Percentiles rank a stretch among this genome's conserved stretches.
Conservation (phyloP, 768 basidiomycete genomes). For the Suillus spraguei region DNA sequence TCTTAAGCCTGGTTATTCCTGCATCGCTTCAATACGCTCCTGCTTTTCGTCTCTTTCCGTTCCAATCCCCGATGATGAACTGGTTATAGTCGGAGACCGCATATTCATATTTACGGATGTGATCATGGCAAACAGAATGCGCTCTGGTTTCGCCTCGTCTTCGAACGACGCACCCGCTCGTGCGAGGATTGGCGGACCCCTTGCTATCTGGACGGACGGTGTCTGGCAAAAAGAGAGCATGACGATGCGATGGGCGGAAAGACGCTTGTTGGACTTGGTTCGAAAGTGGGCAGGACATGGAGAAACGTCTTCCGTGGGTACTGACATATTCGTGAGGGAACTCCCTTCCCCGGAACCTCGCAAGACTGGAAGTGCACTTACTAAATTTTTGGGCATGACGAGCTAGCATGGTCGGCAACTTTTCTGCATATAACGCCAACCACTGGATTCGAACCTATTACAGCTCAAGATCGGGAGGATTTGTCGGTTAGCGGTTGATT, state of each 20-base stretch:
- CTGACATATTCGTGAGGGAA: not conserved
- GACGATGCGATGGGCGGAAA: conserved; percentile 63
- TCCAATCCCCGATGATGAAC: conserved; percentile 61
- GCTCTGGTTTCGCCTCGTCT: conserved; percentile 22
- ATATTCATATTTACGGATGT: conserved; percentile 94
- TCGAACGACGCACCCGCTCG: conserved; percentile 10
- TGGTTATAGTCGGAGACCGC: conserved; percentile 90
- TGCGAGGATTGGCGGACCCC: conserved; percentile 41
- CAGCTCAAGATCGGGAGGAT: not conserved
- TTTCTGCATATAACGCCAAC: not conserved
- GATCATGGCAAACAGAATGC: conserved; percentile 80
- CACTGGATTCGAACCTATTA: not conserved
- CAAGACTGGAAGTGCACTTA: not conserved
- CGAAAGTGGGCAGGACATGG: conserved; percentile 37
- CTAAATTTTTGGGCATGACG: not conserved
- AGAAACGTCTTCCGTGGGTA: not conserved
- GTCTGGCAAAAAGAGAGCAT: conserved; percentile 71
- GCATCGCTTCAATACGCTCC: conserved; percentile 65
- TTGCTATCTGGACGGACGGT: conserved; percentile 71
- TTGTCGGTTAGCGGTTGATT: too few relatives aligned
- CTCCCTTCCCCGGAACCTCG: not conserved
- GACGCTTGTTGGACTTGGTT: conserved; percentile 46
- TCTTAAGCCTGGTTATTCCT: conserved; percentile 81
- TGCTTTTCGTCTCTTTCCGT: conserved; percentile 70
- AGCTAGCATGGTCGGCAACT: not conserved